phyloP scores from a whole-genome alignment of 2,329 filamentous ascomycete species.

The Stachybotrys chartarum region DNA sequence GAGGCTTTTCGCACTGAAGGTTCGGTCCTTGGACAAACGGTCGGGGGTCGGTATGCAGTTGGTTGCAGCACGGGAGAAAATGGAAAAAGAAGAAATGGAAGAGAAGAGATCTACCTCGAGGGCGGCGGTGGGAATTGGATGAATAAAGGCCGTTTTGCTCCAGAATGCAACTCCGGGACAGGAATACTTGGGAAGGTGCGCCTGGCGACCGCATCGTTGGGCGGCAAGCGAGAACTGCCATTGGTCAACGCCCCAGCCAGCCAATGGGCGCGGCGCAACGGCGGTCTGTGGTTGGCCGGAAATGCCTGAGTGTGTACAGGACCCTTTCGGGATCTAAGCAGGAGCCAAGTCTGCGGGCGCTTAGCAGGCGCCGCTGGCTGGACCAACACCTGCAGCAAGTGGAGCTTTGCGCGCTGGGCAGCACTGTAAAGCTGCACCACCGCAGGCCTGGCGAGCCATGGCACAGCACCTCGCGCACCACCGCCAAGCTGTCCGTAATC shows the following conservation, averaged over 20 bases:
- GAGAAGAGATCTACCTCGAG: not conserved
- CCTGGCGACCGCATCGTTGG: not conserved
- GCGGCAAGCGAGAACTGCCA: not conserved
- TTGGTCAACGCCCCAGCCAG: not conserved
- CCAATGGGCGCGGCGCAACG: not conserved
- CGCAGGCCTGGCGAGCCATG: too few species aligned
- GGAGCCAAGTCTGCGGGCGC: not conserved
- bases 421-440: too few species aligned
- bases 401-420: not conserved
- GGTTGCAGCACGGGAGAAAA: conserved; percentile 6
- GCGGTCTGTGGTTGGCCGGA: not conserved
- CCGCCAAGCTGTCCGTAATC: not conserved
- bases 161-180: not conserved
- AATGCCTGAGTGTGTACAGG: not conserved
- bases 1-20: not conserved
- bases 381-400: not conserved
- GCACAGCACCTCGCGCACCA: not conserved
- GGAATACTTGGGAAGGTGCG: not conserved
- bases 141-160: not conserved
- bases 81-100: not conserved
- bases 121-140: not conserved
- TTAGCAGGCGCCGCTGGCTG: conserved; percentile 1
- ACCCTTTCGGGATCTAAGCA: not conserved
- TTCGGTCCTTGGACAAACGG: not conserved
- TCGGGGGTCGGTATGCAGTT: conserved; percentile 4